phyloP scores from a whole-genome alignment of 257 asterid species.

The Nemophila menziesii region DNA sequence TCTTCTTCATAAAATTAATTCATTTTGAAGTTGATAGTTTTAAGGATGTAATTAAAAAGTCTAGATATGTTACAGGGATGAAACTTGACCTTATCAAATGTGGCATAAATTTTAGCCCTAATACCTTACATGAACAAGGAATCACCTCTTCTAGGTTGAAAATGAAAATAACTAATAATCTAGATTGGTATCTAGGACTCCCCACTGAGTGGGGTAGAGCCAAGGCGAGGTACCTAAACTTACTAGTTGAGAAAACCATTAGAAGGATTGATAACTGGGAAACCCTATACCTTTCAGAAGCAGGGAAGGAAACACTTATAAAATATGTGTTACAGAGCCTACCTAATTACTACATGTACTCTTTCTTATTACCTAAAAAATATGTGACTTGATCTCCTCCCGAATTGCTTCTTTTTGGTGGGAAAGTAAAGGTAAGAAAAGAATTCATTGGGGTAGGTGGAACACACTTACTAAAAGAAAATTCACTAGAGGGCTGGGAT shows the following conservation, averaged over 20 bases:
- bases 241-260: too few relatives aligned
- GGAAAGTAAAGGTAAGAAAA: background rate
- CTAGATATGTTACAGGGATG: background rate
- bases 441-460: background rate
- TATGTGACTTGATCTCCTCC: too few relatives aligned
- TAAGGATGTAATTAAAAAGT: background rate
- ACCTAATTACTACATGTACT: background rate
- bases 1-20: background rate
- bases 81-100: background rate
- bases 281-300: too few relatives aligned
- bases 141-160: too few relatives aligned
- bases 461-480: background rate
- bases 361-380: background rate
- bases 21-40: background rate
- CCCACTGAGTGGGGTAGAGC: too few relatives aligned
- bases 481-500: background rate
- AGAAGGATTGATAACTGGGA: too few relatives aligned
- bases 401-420: background rate
- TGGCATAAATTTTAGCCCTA: background rate
- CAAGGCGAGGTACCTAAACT: too few relatives aligned
- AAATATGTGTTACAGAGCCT: background rate
- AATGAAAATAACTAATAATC: too few relatives aligned
- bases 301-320: too few relatives aligned
- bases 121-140: too few relatives aligned
- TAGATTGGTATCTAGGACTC: too few relatives aligned